Conservation (phyloP, 2,329 filamentous ascomycete genomes). For the Xylaria sp. region DNA sequence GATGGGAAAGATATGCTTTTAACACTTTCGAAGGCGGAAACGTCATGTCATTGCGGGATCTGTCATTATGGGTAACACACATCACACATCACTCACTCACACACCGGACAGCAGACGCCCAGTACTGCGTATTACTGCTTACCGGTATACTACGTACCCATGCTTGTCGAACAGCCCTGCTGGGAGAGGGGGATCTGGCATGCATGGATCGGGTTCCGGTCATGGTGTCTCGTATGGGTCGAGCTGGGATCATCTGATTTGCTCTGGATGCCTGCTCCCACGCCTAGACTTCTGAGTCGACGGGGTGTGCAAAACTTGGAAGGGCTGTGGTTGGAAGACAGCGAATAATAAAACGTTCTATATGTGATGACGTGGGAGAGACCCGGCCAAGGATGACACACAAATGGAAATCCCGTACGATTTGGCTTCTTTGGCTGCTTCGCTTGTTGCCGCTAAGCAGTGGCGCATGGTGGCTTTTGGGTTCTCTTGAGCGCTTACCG, state of each 20-base stretch:
- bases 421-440: not conserved
- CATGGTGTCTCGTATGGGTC: constrained; percentile 1
- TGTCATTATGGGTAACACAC: no score
- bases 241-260: constrained; percentile 1
- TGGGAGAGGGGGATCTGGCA: not conserved
- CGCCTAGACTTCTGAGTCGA: not conserved
- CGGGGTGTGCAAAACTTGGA: constrained; percentile 7
- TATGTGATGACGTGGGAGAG: constrained; percentile 26
- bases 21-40: constrained; percentile 2
- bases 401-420: not conserved
- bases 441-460: not conserved
- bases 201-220: constrained; percentile 23
- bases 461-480: not conserved
- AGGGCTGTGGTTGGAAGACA: not conserved
- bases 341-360: constrained; percentile 13
- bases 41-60: constrained; percentile 26
- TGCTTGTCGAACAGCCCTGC: no score
- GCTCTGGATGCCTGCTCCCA: not conserved
- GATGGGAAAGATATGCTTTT: not conserved
- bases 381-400: not conserved
- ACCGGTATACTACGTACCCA: no score
- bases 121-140: no score
- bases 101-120: no score
- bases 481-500: not conserved
- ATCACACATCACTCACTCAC: no score